phyloP scores from a whole-genome alignment of 1,139 yeast species.

The Pneumocystis sp. region DNA sequence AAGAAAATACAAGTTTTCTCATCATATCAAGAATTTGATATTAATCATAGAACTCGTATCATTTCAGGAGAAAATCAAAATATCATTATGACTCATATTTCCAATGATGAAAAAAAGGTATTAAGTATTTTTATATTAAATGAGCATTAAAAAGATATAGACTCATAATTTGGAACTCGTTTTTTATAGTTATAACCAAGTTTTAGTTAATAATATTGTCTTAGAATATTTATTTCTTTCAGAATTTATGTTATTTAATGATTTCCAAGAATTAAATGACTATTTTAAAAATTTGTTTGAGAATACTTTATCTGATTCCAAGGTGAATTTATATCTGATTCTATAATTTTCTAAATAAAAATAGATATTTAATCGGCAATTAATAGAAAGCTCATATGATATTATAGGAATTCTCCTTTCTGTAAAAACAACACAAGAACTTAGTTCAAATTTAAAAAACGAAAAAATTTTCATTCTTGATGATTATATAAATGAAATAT shows the following conservation, averaged over 20 bases:
- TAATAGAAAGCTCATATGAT: constrained; percentile 36
- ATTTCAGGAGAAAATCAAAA: constrained; percentile 41
- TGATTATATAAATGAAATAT: constrained; percentile 52
- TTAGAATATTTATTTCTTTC: constrained; percentile 4
- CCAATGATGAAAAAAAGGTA: constrained; percentile 41
- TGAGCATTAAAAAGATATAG: background rate
- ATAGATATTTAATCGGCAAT: constrained; percentile 25
- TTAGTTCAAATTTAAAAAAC: constrained; percentile 48
- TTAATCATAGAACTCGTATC: constrained; percentile 43
- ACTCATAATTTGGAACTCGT: constrained; percentile 1
- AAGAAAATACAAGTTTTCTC: background rate
- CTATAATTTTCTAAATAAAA: constrained; percentile 30
- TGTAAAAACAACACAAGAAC: constrained; percentile 52
- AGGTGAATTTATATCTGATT: constrained; percentile 20
- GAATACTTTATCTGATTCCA: constrained; percentile 40
- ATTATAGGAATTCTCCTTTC: constrained; percentile 65
- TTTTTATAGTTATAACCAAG: constrained; percentile 4
- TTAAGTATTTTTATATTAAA: background rate
- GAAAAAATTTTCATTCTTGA: constrained; percentile 59
- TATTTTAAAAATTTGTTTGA: constrained; percentile 31
- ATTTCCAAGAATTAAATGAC: constrained; percentile 23
- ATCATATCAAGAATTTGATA: constrained; percentile 12
- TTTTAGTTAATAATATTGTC: constrained; percentile 3
- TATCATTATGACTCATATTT: constrained; percentile 71
- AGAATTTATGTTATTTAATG: constrained; percentile 12